These are phyloP conservation scores for Fraxinus greggii DNA, from an alignment of 305 asterid species.

Conservation along the genomic window DNA sequence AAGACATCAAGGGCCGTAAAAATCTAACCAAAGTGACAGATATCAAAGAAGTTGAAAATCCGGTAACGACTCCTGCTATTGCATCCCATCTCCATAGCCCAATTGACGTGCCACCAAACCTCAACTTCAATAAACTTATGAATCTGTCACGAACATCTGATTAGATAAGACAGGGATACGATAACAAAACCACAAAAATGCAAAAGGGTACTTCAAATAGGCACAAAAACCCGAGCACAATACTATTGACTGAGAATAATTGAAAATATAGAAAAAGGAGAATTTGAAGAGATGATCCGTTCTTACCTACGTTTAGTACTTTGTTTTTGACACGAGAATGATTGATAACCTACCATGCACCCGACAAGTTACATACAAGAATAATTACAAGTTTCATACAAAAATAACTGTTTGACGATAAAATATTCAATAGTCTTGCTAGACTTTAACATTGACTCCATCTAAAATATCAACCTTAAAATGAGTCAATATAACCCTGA, in stretches of 20 bases:
- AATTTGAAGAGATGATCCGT: neutral
- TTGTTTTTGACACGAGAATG: neutral
- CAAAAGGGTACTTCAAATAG: neutral
- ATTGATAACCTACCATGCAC: neutral
- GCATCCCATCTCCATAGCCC: slow-evolving; percentile 72
- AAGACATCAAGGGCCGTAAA: slow-evolving; percentile 39
- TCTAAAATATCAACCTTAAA: neutral
- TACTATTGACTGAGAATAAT: neutral
- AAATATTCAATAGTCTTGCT: neutral
- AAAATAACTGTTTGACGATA: neutral
- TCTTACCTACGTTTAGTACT: neutral
- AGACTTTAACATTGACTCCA: neutral
- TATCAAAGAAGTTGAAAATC: slow-evolving; percentile 55
- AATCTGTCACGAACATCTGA: slow-evolving; percentile 49
- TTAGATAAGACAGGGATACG: neutral
- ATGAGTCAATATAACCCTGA: neutral
- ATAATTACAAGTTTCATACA: neutral
- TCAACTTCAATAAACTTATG: slow-evolving; percentile 52
- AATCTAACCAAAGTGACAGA: slow-evolving; percentile 45
- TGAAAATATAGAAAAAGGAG: neutral
- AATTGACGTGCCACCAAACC: slow-evolving; percentile 34
- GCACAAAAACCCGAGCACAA: neutral
- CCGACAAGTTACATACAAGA: neutral
- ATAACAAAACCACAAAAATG: neutral
- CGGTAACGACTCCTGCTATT: slow-evolving; percentile 53